Percentiles rank a stretch among this genome's conserved stretches.
phyloP scores from a whole-genome alignment of 306 rosid genomes.

The Sesbania bispinosa region DNA sequence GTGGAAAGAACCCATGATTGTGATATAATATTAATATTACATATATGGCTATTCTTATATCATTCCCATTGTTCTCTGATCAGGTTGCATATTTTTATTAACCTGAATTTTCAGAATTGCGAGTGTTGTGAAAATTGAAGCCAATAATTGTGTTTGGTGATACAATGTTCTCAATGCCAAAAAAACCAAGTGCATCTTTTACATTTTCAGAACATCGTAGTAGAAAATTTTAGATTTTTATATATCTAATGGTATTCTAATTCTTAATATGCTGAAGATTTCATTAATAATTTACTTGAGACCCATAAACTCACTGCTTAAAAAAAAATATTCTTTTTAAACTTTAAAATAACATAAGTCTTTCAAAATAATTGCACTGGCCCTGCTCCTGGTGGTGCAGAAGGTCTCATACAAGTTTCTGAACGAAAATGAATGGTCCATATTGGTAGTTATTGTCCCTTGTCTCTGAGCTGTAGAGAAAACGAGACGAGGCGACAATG shows the following conservation, averaged over 20 bases:
- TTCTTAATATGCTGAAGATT: neutral
- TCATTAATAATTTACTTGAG: neutral
- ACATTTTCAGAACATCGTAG: neutral
- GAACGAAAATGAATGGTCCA: slow-evolving; percentile 25
- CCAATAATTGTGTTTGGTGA: neutral
- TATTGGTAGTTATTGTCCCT: neutral
- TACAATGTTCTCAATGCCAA: neutral
- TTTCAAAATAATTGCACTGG: neutral
- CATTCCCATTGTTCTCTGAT: neutral
- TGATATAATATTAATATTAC: neutral
- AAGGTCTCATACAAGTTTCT: neutral
- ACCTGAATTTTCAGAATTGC: neutral
- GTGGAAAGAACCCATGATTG: neutral
- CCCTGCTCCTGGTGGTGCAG: neutral
- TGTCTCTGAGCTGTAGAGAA: neutral
- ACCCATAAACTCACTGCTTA: neutral
- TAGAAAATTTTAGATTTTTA: neutral
- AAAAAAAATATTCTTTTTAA: neutral
- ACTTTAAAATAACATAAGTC: neutral
- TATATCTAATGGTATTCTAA: neutral
- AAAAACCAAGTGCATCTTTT: neutral
- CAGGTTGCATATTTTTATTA: neutral
- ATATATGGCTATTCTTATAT: neutral
- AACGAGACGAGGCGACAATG: neutral
- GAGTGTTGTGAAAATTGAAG: neutral